Conservation (phyloP, 768 basidiomycete species). For the Candolleomyces eurysporus region DNA sequence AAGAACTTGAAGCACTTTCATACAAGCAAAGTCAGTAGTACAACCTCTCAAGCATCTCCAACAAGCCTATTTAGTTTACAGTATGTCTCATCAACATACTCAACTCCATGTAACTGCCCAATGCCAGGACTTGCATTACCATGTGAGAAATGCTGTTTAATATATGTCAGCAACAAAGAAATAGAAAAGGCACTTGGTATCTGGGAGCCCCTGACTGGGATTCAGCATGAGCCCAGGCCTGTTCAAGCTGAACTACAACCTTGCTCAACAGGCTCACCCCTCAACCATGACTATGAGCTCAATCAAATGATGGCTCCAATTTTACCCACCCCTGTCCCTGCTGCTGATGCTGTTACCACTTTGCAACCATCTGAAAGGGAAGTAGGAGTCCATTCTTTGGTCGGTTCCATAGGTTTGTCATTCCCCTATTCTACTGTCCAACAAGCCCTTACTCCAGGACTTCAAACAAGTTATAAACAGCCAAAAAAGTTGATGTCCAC, state of each 20-base stretch:
- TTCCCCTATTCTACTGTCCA: neutral
- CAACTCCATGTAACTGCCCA: too few relatives aligned
- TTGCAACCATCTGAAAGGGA: neutral
- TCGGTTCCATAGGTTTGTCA: neutral
- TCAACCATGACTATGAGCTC: neutral
- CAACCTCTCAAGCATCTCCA: too few relatives aligned
- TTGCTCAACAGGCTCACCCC: too few relatives aligned
- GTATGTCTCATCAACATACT: too few relatives aligned
- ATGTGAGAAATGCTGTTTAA: too few relatives aligned
- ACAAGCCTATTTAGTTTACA: too few relatives aligned
- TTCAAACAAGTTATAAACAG: neutral
- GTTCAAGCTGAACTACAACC: neutral
- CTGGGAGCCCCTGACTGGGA: neutral
- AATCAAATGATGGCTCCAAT: neutral
- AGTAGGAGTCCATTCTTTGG: neutral
- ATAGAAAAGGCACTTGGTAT: neutral
- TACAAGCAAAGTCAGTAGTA: too few relatives aligned
- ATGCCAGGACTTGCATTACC: too few relatives aligned
- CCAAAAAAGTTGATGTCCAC: neutral
- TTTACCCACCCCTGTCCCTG: neutral
- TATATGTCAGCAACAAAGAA: neutral
- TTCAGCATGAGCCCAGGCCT: neutral
- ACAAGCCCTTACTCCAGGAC: too few relatives aligned
- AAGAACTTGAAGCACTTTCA: too few relatives aligned
- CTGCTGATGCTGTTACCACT: neutral